Conservation (phyloP, 75 land plant species). For the Pseudotsuga menziesii region DNA sequence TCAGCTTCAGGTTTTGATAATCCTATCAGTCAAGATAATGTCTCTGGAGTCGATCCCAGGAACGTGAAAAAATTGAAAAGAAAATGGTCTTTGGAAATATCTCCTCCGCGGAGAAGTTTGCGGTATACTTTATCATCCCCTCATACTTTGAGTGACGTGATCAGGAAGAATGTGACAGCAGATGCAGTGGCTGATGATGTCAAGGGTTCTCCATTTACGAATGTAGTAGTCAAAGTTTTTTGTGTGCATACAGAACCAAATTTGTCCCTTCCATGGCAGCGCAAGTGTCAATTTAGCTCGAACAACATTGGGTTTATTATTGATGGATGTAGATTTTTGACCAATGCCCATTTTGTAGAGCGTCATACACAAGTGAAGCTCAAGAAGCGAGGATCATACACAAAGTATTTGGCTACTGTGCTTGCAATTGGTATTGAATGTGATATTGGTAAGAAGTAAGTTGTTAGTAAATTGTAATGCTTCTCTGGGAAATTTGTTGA, state of each 20-base stretch:
- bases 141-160: background rate
- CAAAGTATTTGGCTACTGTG: conserved; percentile 89
- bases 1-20: background rate
- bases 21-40: background rate
- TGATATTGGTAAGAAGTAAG: conserved; percentile 67
- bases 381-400: conserved; percentile 90
- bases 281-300: conserved; percentile 88
- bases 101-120: background rate
- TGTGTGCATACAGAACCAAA: conserved; percentile 98
- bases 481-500: background rate
- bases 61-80: background rate
- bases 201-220: conserved; percentile 84
- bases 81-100: background rate
- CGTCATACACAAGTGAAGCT: conserved; percentile 94
- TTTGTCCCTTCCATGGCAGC: conserved; percentile 95
- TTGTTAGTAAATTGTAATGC: background rate
- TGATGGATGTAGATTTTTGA: conserved; percentile 69
- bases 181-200: conserved; percentile 30
- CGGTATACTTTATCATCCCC: background rate
- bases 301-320: conserved; percentile 94
- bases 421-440: conserved; percentile 96
- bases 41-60: background rate
- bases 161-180: conserved; percentile 5
- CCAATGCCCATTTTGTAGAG: conserved; percentile 98
- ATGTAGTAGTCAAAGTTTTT: conserved; percentile 96